These are phyloP conservation scores for Theileria sp. DNA, from an alignment of 169 alveolate species.

Conservation along the genomic window DNA sequence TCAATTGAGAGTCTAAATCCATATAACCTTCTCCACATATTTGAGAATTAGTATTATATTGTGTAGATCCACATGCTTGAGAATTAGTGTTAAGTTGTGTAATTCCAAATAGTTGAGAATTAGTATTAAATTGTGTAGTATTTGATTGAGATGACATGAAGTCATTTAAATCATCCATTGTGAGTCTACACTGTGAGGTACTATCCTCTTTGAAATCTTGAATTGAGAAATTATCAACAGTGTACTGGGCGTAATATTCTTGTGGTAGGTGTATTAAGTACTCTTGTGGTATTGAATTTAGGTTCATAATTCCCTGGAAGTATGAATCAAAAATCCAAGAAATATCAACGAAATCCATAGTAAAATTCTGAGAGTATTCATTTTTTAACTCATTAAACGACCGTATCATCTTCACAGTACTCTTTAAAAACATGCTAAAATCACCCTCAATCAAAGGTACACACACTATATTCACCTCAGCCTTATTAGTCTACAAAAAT, in stretches of 20 bases:
- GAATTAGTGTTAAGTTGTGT: neutral
- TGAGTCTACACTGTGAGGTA: neutral
- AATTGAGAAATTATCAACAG: constrained; percentile 5
- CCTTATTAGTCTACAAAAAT: neutral
- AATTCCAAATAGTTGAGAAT: neutral
- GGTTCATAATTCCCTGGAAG: constrained; percentile 23
- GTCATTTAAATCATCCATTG: constrained; percentile 10
- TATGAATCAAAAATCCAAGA: constrained; percentile 54
- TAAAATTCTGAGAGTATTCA: neutral
- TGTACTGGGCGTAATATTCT: neutral
- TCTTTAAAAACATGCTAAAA: neutral
- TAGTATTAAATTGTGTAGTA: neutral
- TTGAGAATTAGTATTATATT: neutral
- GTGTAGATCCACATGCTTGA: neutral
- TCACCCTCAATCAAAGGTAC: constrained; percentile 7
- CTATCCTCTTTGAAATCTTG: constrained; percentile 13
- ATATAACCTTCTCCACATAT: constrained; percentile 17
- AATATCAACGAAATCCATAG: constrained; percentile 26
- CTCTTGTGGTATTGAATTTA: constrained; percentile 5
- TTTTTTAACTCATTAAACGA: neutral
- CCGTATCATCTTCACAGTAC: neutral
- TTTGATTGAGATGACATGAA: neutral
- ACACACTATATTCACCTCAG: neutral
- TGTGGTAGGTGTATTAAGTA: neutral
- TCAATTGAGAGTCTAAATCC: constrained; percentile 16